Evolutionary conservation across 75 land plant genomes (phyloP), one percentile per base, ranked within the genome.

Genomic region (Chamaecyparis obtusa): DNA sequence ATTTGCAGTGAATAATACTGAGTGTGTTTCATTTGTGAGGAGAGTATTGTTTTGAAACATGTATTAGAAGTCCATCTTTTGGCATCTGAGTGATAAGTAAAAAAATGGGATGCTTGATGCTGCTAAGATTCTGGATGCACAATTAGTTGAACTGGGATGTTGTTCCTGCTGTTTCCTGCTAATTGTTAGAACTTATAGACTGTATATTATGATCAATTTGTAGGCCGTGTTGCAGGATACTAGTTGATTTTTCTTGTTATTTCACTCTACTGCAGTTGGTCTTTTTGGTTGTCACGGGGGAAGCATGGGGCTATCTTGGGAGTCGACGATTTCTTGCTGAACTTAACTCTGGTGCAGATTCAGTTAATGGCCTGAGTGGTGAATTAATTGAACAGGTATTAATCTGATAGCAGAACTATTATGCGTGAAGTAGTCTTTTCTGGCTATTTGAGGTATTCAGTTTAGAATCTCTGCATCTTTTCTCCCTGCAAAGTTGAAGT

Each of bases 251-350:
- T n/a, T 81, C 51, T 44, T 44, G 44, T 44, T 27, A 81, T 46
- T n/a, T 64, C 75, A 36, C 56, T 76, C 7, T 88, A 85, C 24
- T 87, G 87, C 92, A 96, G 98, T 88, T 98, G 67, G 95, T 95
- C 56, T 95, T 98, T 85, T 64, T 93, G 35, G 89, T 97, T 72
- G 87, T 93, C 84, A 98, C 99, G 76, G 99, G 99, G 39, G 99
- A 98, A 89, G 87, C 99, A 57, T 95, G 97, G 97, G 99, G 99
- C 54, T 98, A 98, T 86, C 94, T 98, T 90, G 99, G 99, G n/a
- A 98, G 99, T 89, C 91, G 99, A 37, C 90, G 92, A 81, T 97
- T 97, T 88, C 86, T 98, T 16, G 87, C 54, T 74, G 96, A 97
- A 88, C 90, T 96, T 79, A 93, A 92, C 83, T 49, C 81, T 39